Conservation (phyloP, 176 grass and related monocot genomes). For the Avena insularis region DNA sequence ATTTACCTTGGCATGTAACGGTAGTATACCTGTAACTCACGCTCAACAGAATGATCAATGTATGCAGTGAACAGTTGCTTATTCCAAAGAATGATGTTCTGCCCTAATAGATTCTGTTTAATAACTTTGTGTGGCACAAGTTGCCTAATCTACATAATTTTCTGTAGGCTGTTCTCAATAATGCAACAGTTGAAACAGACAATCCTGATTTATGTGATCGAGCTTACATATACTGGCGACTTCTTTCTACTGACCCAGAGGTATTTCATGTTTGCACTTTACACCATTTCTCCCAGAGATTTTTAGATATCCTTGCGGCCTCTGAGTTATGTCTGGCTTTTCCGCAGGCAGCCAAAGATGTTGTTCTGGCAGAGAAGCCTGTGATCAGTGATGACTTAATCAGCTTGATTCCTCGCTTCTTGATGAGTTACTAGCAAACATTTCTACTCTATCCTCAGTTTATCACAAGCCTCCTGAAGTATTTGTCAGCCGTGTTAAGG, state of each 20-base stretch:
- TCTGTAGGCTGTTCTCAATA: constrained; percentile 93
- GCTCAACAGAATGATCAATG: constrained; percentile 1
- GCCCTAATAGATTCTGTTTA: background rate
- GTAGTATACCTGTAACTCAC: too few relatives aligned
- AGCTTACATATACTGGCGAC: constrained; percentile 99
- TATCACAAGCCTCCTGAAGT: constrained; percentile 97
- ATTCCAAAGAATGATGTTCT: constrained; percentile 8
- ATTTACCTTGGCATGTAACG: constrained; percentile 6
- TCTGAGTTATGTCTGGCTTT: constrained; percentile 31
- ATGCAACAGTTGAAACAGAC: constrained; percentile 98
- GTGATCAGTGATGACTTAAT: constrained; percentile 98
- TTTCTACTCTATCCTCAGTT: constrained; percentile 97
- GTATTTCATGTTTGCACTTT: constrained; percentile 49
- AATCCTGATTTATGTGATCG: constrained; percentile 97
- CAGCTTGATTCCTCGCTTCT: constrained; percentile 88
- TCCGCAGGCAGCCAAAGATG: constrained; percentile 93
- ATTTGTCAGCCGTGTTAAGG: constrained; percentile 90
- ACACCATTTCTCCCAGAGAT: constrained; percentile 10
- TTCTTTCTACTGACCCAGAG: constrained; percentile 99
- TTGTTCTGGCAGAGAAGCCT: constrained; percentile 97
- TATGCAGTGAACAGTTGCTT: constrained; percentile 1
- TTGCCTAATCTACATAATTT: constrained; percentile 43
- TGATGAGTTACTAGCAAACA: constrained; percentile 96
- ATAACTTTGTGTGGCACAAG: constrained; percentile 3
- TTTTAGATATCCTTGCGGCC: constrained; percentile 31